A percentile compares a stretch with the other conserved stretches of the same genome.
Evolutionary conservation across 768 basidiomycete genomes (phyloP).

Genomic region (Mycena polygramma): DNA sequence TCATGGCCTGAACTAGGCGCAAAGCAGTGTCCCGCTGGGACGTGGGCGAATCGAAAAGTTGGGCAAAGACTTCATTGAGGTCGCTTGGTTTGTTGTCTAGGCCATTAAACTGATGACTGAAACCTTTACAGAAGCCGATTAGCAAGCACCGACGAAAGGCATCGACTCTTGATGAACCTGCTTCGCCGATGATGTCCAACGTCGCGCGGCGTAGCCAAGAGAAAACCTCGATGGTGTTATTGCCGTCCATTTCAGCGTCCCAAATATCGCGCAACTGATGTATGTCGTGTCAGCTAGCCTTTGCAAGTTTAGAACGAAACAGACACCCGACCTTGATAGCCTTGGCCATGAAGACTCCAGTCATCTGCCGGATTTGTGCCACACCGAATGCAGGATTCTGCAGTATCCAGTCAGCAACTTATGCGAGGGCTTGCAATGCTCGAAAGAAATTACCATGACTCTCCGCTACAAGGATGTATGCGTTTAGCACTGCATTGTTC

Average conservation of each 20-base stretch:
- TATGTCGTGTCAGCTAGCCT: background rate
- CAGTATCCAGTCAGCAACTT: background rate
- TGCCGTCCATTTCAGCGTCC: conserved; percentile 41
- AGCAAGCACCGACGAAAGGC: background rate
- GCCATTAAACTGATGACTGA: conserved; percentile 52
- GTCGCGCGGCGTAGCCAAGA: conserved; percentile 52
- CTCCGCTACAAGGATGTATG: conserved; percentile 5
- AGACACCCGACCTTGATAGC: conserved; percentile 43
- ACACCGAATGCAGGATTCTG: conserved; percentile 63
- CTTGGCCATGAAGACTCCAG: conserved; percentile 52
- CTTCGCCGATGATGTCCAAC: conserved; percentile 57
- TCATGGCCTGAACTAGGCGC: conserved; percentile 36
- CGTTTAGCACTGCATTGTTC: background rate
- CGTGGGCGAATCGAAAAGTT: conserved; percentile 40
- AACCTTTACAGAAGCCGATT: conserved; percentile 44
- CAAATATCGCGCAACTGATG: conserved; percentile 51
- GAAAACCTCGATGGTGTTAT: conserved; percentile 45
- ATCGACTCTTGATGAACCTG: conserved; percentile 49
- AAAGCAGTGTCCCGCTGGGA: conserved; percentile 24
- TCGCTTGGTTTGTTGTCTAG: conserved; percentile 47
- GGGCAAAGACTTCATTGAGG: conserved; percentile 49
- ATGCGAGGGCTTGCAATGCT: background rate
- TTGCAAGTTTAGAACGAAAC: background rate
- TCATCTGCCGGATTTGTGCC: conserved; percentile 55
- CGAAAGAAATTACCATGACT: conserved; percentile 10